Evolutionary conservation across 192 early-diverging fungal species (phyloP), one percentile per base, ranked within the genome.

Genomic region (Nowakowskiella sp.): DNA sequence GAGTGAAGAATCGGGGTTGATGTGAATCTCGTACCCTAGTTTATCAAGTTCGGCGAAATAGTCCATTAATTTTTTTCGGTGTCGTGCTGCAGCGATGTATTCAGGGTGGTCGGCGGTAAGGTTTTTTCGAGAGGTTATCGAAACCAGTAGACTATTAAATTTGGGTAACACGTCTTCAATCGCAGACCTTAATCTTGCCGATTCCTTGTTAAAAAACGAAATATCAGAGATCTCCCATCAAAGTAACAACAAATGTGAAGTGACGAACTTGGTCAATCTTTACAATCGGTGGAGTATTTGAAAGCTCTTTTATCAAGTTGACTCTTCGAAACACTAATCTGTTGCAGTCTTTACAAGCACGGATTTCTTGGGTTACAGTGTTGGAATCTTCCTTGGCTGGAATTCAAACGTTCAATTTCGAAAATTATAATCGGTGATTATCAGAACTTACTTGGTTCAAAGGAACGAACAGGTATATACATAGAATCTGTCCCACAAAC

Each of bases 11-110:
- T n/a, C n/a, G n/a, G n/a, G n/a, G n/a, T 3, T 31, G 54, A 30
- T 19, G 13, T 19, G 36, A 55, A 8, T 28, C 7, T 13, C 63
- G 47, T 54, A 72, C 69, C 67, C 65, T 8, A 73, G 42, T 39
- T 70, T 64, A 21, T 78, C 76, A 4, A 78, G 48, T 44, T 71
- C 62, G 3, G 72, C 54, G 36, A 78, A 76, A 24, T 55, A 53
- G 34, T 78, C 76, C 55, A 78, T 46, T 31, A 75, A 51, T 16
- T 27, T 49, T 48, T 78, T 75, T 6, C 76, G 58, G 44, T 65
- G 55, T 28, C 51, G 19, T 0, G 58, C 26, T 24, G 76, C 69
- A 27, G 67, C 25, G 26, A 70, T 51, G 44, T 72, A 78, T 19
- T 68, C 72, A 4, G 36, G 58, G 53, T 74, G 63, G 16, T 74